Evolutionary conservation across 2,329 filamentous ascomycete genomes (phyloP).

Genomic region (Epichloe sp.): DNA sequence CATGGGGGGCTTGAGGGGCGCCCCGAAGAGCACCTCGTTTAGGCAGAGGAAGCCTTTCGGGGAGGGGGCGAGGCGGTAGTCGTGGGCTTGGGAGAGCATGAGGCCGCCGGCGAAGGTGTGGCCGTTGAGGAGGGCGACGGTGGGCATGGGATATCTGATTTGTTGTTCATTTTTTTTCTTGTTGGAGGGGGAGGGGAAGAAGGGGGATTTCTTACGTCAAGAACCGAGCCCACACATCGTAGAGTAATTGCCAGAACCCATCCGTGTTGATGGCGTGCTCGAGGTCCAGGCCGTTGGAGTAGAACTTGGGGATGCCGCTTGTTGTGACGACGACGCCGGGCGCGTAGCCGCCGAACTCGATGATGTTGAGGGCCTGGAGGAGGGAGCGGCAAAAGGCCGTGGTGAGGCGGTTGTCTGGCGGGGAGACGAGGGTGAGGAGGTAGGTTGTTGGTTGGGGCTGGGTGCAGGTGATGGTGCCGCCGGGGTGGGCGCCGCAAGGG

Average conservation of each 20-base stretch:
- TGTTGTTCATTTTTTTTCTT: constrained; percentile 46
- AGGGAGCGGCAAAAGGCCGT: constrained; percentile 55
- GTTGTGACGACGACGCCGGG: constrained; percentile 70
- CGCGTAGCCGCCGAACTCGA: constrained; percentile 49
- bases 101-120: constrained; percentile 74
- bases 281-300: constrained; percentile 71
- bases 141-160: constrained; percentile 66
- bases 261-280: constrained; percentile 47
- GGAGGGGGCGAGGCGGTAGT: constrained; percentile 68
- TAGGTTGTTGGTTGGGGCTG: constrained; percentile 50
- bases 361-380: constrained; percentile 58
- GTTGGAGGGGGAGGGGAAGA: fast-evolving
- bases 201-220: constrained; percentile 15
- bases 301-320: constrained; percentile 64
- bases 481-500: constrained; percentile 28
- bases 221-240: constrained; percentile 50
- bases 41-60: constrained; percentile 61
- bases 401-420: constrained; percentile 65
- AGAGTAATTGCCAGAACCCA: constrained; percentile 51
- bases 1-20: constrained; percentile 67
- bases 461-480: constrained; percentile 50
- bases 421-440: constrained; percentile 56
- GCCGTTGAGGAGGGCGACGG: constrained; percentile 64
- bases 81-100: constrained; percentile 62
- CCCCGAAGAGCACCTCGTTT: constrained; percentile 72